phyloP scores from a whole-genome alignment of 2,329 filamentous ascomycete species.

The Fusarium sp. region DNA sequence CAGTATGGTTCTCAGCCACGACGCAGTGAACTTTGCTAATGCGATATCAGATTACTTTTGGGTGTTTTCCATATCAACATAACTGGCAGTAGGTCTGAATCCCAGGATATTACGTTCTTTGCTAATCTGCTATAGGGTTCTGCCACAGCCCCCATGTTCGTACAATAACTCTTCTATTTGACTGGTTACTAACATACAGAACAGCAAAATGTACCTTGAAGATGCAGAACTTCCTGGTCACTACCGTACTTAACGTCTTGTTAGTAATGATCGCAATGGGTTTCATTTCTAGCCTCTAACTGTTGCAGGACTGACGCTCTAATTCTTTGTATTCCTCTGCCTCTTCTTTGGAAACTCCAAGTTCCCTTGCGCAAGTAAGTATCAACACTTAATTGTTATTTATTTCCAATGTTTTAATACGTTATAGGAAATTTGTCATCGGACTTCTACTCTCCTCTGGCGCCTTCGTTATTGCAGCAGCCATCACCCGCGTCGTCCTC shows the following conservation, averaged over 20 bases:
- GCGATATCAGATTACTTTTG: slow-evolving; percentile 27
- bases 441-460: slow-evolving; percentile 44
- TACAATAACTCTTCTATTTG: accelerated
- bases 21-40: background rate
- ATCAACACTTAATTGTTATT: accelerated
- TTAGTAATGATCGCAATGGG: background rate
- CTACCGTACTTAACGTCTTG: slow-evolving; percentile 40
- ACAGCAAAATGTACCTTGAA: slow-evolving; percentile 31
- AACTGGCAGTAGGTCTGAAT: slow-evolving; percentile 37
- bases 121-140: background rate
- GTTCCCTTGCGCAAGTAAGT: slow-evolving; percentile 37
- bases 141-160: slow-evolving; percentile 33
- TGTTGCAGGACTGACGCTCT: slow-evolving; percentile 21
- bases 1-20: slow-evolving; percentile 4
- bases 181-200: accelerated
- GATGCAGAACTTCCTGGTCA: slow-evolving; percentile 36
- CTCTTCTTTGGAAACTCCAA: slow-evolving; percentile 40
- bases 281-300: background rate
- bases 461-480: slow-evolving; percentile 44
- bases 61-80: slow-evolving; percentile 35
- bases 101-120: accelerated
- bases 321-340: slow-evolving; percentile 36
- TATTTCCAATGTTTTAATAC: background rate
- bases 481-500: slow-evolving; percentile 39
- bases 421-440: slow-evolving; percentile 38